phyloP scores from a whole-genome alignment of 1,284 basidiomycete genomes.

The Ustilago vetiveriae region DNA sequence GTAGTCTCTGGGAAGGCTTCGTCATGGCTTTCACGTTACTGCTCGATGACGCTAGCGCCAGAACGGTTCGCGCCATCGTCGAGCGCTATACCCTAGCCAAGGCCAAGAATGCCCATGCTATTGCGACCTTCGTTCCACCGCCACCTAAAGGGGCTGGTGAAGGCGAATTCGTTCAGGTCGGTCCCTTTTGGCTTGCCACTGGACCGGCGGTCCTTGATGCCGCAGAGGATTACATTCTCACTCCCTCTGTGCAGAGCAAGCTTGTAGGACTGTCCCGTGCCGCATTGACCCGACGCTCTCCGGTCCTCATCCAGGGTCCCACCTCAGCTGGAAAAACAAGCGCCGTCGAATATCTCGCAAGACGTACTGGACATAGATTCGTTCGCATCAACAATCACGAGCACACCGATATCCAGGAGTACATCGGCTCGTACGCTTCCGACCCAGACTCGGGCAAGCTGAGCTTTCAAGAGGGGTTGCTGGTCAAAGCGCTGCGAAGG shows the following conservation, averaged over 20 bases:
- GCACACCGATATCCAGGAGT: constrained; percentile 97
- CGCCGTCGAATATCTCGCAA: constrained; percentile 93
- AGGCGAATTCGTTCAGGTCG: constrained; percentile 75
- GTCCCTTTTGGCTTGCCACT: constrained; percentile 87
- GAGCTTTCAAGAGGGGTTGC: constrained; percentile 86
- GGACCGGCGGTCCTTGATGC: constrained; percentile 74
- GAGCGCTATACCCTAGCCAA: constrained; percentile 83
- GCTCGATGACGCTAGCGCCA: constrained; percentile 79
- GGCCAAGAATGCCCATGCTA: constrained; percentile 75
- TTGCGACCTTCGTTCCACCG: constrained; percentile 55
- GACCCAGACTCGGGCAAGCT: constrained; percentile 91
- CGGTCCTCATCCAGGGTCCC: constrained; percentile 96
- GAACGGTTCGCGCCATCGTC: constrained; percentile 76
- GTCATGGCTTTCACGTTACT: constrained; percentile 98
- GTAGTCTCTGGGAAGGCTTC: constrained; percentile 94
- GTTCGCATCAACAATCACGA: constrained; percentile 99
- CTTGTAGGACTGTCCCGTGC: constrained; percentile 91
- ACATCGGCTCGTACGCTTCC: constrained; percentile 94
- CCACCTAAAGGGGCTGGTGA: constrained; percentile 38
- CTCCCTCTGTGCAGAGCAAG: constrained; percentile 95
- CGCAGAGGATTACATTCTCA: constrained; percentile 86
- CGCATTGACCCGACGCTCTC: constrained; percentile 86
- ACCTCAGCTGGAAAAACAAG: constrained; percentile 98
- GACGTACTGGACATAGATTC: constrained; percentile 91
- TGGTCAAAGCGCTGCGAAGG: constrained; percentile 88